These are phyloP conservation scores for Zymoseptoria tritici DNA, from an alignment of 2,329 filamentous ascomycete species.

Conservation along the genomic window DNA sequence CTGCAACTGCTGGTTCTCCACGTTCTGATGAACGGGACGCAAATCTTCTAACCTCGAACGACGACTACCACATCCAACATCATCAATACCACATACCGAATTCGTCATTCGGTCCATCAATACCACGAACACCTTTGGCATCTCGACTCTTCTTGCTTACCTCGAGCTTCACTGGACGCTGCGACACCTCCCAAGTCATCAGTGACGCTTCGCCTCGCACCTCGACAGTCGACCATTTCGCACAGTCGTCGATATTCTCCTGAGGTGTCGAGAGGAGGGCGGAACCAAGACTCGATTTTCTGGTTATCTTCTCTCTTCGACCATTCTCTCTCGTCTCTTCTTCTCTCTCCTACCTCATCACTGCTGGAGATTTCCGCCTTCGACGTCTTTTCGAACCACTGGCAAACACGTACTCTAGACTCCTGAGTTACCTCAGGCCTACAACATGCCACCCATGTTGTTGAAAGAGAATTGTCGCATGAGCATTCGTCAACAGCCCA, in stretches of 20 bases:
- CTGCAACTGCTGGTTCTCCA: constrained; percentile 8
- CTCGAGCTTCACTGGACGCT: background rate
- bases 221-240: background rate
- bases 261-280: background rate
- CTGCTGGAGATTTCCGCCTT: background rate
- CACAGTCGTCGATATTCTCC: background rate
- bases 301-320: background rate
- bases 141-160: constrained; percentile 6
- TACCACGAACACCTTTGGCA: constrained; percentile 4
- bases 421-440: background rate
- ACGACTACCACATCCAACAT: constrained; percentile 2
- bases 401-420: background rate
- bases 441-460: constrained; percentile 42
- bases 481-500: constrained; percentile 17
- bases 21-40: constrained; percentile 15
- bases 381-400: background rate
- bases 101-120: background rate
- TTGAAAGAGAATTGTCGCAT: constrained; percentile 10
- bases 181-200: background rate
- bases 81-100: constrained; percentile 1
- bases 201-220: background rate
- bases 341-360: background rate
- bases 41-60: constrained; percentile 10
- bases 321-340: background rate
- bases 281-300: background rate